Percentiles rank a stretch among this genome's conserved stretches.
These are phyloP conservation scores for Chalciporus pseudorubinellus DNA, from an alignment of 768 basidiomycete genomes.

Conservation along the genomic window DNA sequence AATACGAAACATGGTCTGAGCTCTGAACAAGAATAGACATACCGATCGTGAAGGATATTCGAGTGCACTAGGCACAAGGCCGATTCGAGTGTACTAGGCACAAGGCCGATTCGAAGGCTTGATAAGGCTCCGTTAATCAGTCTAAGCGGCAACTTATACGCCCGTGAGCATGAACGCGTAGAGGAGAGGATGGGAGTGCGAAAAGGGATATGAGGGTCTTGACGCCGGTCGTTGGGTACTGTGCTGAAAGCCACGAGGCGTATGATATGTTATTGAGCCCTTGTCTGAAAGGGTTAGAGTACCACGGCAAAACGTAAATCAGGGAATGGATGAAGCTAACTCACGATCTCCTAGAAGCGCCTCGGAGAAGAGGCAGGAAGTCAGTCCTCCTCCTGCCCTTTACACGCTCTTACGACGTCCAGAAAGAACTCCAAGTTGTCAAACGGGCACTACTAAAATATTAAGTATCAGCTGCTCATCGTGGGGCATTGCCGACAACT, in stretches of 20 bases:
- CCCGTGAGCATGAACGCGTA: slow-evolving; percentile 19
- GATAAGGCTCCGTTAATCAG: slow-evolving; percentile 3
- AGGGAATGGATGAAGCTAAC: background rate
- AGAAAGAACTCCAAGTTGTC: background rate
- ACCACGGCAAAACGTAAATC: background rate
- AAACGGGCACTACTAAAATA: background rate
- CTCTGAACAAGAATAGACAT: slow-evolving; percentile 9
- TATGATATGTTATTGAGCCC: background rate
- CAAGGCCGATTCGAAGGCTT: background rate
- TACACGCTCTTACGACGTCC: background rate
- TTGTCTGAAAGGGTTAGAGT: slow-evolving; percentile 7
- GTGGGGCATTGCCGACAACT: too few species aligned
- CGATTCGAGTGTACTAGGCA: slow-evolving; percentile 2
- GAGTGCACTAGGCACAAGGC: background rate
- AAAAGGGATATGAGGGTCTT: slow-evolving; percentile 9
- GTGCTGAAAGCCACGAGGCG: slow-evolving; percentile 18
- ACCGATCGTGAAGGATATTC: slow-evolving; percentile 27
- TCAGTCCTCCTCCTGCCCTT: background rate
- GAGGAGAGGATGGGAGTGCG: background rate
- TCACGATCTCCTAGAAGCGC: too few species aligned
- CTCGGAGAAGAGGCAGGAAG: background rate
- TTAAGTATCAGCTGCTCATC: too few species aligned
- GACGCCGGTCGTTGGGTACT: slow-evolving; percentile 17
- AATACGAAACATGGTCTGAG: too few species aligned
- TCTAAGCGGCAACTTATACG: slow-evolving; percentile 5